Base-by-base conservation (phyloP, 208 protist species). In the Naegleria fowleri region DNA sequence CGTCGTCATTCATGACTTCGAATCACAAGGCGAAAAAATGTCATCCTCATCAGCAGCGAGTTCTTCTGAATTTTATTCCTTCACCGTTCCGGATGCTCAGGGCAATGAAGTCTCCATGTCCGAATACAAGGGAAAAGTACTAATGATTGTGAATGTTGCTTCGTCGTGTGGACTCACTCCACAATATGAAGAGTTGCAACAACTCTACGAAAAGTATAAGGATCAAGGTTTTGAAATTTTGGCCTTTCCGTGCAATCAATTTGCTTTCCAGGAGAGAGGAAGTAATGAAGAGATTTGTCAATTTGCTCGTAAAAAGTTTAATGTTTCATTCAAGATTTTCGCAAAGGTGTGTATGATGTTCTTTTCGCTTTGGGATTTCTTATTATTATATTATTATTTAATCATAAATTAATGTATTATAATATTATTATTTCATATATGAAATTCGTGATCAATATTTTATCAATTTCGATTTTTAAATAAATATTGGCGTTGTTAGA, bases 241-340 rank as follows among this genome's bases (percentile, higher is more conserved):
- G 3, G 97, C 95, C 15, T 98, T 98, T 90, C 97, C 97, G 36
- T 98, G 97, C 93, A 97, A 97, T 91, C 96, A 97, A 93, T 97
- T 97, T 86, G 95, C 90, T 39, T 86, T 91, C 15, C 95, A 96
- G 91, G 96, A 98, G 92, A 96, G 96, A 15, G 96, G 95, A 22
- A 96, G 93, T 13, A 94, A 95, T 90, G 94, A 94, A 91, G 95
- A 97, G 91, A 90, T 98, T 25, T 93, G 96, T 92, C 88, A 95
- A 88, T 95, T 96, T 29, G 95, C 92, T n/a, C 94, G 93, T 41
- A 93, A 90, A 48, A 90, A 93, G 84, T 97, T 95, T 67, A 96
- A 94, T 92, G 95, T 94, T 4, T 93, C 95, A 11, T 97, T 97
- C 92, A 95, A 95, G 9, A 97, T 98, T 52, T 95, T 97, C 94